Conservation (phyloP, 2,329 filamentous ascomycete genomes). For the Sordariomycetes sp. region DNA sequence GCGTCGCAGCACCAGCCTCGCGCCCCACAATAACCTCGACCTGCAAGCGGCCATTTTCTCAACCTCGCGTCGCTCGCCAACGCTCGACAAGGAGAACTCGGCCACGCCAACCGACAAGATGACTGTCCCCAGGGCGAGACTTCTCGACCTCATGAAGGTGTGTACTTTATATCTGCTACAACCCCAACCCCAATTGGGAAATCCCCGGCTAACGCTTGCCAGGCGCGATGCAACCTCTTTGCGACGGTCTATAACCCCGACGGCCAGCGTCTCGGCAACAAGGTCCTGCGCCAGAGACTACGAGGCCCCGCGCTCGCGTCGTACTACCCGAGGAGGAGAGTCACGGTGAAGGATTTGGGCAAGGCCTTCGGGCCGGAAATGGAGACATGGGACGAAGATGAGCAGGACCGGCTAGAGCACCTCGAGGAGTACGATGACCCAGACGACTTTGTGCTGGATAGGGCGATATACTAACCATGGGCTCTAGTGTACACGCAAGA, state of each 20-base stretch:
- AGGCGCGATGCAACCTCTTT: constrained; percentile 91
- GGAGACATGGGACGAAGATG: constrained; percentile 61
- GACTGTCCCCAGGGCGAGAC: constrained; percentile 49
- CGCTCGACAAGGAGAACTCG: neutral
- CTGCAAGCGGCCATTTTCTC: neutral
- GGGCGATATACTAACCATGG: neutral
- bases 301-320: constrained; percentile 71
- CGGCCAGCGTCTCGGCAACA: constrained; percentile 74
- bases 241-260: constrained; percentile 84
- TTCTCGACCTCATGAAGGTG: constrained; percentile 73
- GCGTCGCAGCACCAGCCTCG: neutral
- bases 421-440: constrained; percentile 46
- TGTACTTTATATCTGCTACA: neutral
- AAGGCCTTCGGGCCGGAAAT: constrained; percentile 56
- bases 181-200: neutral
- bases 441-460: neutral
- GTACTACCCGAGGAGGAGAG: constrained; percentile 76
- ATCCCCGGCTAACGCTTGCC: constrained; percentile 11
- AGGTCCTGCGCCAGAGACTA: constrained; percentile 79
- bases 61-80: neutral
- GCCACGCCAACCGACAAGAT: constrained; percentile 28
- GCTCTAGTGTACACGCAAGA: constrained; percentile 50
- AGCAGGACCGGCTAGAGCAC: constrained; percentile 70
- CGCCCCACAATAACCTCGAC: constrained; percentile 6
- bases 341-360: constrained; percentile 63